Evolutionary conservation across 179 eudicot species (phyloP).

Genomic region (Patellifolia procumbens): DNA sequence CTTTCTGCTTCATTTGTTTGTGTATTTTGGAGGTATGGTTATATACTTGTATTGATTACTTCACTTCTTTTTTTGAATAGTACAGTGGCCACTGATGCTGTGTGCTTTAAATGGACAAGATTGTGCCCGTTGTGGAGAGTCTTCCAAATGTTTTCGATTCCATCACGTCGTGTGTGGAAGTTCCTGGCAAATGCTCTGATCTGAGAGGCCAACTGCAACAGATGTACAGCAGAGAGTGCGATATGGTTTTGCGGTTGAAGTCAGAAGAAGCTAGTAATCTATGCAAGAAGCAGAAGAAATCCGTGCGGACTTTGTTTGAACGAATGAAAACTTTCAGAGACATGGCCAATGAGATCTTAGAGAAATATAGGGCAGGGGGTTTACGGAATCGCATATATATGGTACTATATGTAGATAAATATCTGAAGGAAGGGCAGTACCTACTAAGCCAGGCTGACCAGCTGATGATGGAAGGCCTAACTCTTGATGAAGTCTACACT

Average conservation of each 20-base stretch:
- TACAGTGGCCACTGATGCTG: not conserved
- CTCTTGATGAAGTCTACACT: not conserved
- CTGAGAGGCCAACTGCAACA: not conserved
- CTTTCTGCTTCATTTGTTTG: not conserved
- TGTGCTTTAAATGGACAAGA: conserved; percentile 4
- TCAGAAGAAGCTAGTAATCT: not conserved
- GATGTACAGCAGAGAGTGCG: not conserved
- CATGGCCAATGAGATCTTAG: not conserved
- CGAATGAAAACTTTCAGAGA: not conserved
- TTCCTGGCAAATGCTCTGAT: not conserved
- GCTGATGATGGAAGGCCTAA: conserved; percentile 8
- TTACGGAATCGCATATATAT: not conserved
- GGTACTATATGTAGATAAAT: not conserved
- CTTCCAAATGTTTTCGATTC: not conserved
- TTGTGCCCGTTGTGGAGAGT: not conserved
- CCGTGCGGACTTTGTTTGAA: not conserved
- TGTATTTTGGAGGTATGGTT: not conserved
- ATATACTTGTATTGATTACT: not conserved
- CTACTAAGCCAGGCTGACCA: not conserved
- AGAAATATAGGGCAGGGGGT: not conserved
- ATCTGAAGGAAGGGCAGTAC: not conserved
- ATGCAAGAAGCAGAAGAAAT: conserved; percentile 3
- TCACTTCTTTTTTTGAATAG: not conserved
- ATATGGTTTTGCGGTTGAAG: conserved; percentile 11
- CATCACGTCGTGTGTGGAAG: not conserved